Base-by-base conservation (phyloP, 768 basidiomycete genomes). In the Phlegmacium glaucopus region DNA sequence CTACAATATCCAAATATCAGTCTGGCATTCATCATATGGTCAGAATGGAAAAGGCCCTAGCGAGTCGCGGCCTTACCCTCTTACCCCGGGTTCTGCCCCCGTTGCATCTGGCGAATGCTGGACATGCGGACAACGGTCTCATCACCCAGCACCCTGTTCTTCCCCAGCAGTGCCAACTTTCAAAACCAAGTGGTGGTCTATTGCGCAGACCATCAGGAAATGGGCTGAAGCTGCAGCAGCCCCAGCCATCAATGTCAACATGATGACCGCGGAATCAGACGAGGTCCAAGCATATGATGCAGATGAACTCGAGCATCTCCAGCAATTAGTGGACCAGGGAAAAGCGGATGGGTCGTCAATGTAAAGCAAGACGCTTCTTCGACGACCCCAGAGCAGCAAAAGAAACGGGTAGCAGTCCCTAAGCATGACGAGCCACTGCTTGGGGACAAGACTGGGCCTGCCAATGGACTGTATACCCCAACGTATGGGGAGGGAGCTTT, bases 301-400 rank as follows among this genome's bases (percentile, higher is more conserved):
- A 8, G 30, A 32, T 13, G 30, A 32, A 8, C 30, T 32, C 8
- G 30, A 8, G 9, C 30, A 32, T 32, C 30, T 32, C 13, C 30
- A 8, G 13, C 8, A 32, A 8, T 8, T 32, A 8, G 13, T 32
- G 9, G 30, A 28, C 6, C 51, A 57, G 52, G 60, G 58, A 52
- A 59, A 57, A 27, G 58, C 18, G 39, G 50, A 45, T 39, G 63
- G 61, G 59, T 43, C 50, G 52, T 53, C 57, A 42, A 45, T 35
- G 13, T 63, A 59, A 41, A 49, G 22, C 42, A 13, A 10, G 12
- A 7, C 10, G 29, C n/a, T 32, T 32, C 30, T 29, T 44, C 38
- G 54, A 48, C 44, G 43, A 36, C 52, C 59, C 53, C 16, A 35
- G 5, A 13, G 16, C 12, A 32, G n/a, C n/a, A 18, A 13, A 27